Base-by-base conservation (phyloP, 202 grass and related monocot genomes). In the Digitaria exilis region DNA sequence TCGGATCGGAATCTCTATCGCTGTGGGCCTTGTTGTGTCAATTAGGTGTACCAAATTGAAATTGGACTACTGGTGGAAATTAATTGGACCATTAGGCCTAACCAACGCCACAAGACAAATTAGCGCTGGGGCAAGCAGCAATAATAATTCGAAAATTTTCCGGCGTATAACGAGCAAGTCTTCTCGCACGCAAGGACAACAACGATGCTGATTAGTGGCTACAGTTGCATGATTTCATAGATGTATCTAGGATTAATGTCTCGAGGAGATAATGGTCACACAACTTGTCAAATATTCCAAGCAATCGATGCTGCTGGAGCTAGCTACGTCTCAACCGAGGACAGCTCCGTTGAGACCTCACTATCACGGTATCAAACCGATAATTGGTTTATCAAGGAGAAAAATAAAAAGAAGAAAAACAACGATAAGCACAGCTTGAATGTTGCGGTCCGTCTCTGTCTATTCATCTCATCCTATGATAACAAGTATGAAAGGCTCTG, bases 21-120 rank as follows among this genome's bases (percentile, higher is more conserved):
- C 19, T 43, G 88, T 87, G 84, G 84, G 62, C 62, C 88, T 87
- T 57, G n/a, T n/a, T n/a, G 76, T 84, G 46, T 80, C 69, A 65
- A 78, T 82, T 87, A 84, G 75, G 84, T 86, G 26, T 55, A 84
- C 84, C 69, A 64, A 84, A 84, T 71, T 69, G 45, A 25, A 83
- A 62, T 49, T 80, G 75, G 61, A 87, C 80, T 74, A 60, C 9
- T 37, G 61, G 54, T 64, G 75, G 63, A 87, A 56, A 84, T 76
- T 80, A 49, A 70, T 80, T 84, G 45, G 60, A 76, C 75, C 45
- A 76, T 71, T 76, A 65, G 76, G 70, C 75, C 75, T 80, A 87
- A 87, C 88, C 32, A 81, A 85, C 76, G 29, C 77, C 75, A 70
- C 52, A 71, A 71, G 75, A 76, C 80, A 84, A 76, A 76, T 69